These are phyloP conservation scores for Zopfia rhizophila DNA, from an alignment of 2,329 filamentous ascomycete genomes.

Conservation along the genomic window DNA sequence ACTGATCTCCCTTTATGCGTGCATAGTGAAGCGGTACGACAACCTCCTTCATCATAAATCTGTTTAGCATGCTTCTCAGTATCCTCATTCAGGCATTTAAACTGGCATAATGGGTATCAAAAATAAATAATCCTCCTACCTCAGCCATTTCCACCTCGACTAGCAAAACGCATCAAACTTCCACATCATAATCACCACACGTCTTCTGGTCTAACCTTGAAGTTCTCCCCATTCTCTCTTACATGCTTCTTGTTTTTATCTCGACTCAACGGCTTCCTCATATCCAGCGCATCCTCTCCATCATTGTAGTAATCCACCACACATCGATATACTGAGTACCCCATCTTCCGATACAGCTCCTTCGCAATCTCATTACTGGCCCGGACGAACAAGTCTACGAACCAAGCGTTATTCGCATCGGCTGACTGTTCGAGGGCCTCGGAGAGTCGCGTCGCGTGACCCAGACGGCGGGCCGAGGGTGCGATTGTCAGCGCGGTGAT, in stretches of 20 bases:
- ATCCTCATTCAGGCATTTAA: no score
- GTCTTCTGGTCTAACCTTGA: slow-evolving; percentile 82
- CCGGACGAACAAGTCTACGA: slow-evolving; percentile 93
- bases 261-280: slow-evolving; percentile 89
- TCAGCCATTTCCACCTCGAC: no score
- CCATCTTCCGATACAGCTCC: slow-evolving; percentile 87
- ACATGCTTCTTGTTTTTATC: slow-evolving; percentile 81
- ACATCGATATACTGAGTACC: slow-evolving; percentile 86
- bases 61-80: no score
- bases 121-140: no score
- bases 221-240: slow-evolving; percentile 80
- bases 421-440: slow-evolving; percentile 83
- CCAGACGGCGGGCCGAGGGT: slow-evolving; percentile 83
- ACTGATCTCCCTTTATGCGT: no score
- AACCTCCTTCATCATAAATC: no score
- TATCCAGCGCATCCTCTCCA: slow-evolving; percentile 95
- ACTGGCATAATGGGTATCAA: no score
- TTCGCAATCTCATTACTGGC: slow-evolving; percentile 90
- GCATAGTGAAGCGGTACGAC: no score
- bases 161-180: no score
- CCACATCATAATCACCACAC: slow-evolving; percentile 89
- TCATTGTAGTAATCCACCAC: slow-evolving; percentile 95
- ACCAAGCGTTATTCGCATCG: slow-evolving; percentile 87
- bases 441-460: slow-evolving; percentile 85
- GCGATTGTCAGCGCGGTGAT: slow-evolving; percentile 96